Base-by-base conservation (phyloP, 2,329 filamentous ascomycete genomes). In the Leptographium procerum region DNA sequence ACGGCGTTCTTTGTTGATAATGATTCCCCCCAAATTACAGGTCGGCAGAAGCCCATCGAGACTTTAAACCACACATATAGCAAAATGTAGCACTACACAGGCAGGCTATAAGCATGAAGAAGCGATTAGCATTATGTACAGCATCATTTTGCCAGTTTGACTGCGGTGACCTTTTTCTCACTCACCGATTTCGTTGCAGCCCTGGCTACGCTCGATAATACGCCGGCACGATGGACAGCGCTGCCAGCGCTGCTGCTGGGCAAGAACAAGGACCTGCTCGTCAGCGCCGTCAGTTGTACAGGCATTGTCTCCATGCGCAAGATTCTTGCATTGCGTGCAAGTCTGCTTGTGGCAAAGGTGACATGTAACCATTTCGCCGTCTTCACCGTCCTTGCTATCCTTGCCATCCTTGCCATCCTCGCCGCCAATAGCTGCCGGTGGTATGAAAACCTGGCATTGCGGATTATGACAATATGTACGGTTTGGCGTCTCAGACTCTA, bases 151-250 rank as follows among this genome's bases (percentile, higher is more conserved):
- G n/a, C n/a, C n/a, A n/a, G n/a, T n/a, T n/a, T n/a, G n/a, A n/a
- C n/a, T n/a, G n/a, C n/a, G n/a, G n/a, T n/a, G n/a, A 7, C 19
- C 16, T n/a, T 24, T 48, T 31, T 36, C 19, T n/a, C 13, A 75
- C 75, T 63, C 62, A 82, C 79, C 77, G n/a, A 82, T 82, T 54
- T 82, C 79, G 57, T 77, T 69, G 61, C 80, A 82, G 4, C 80
- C 79, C 0, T 45, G 33, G 0, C 64, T 47, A 0, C 80, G 67
- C 64, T 81, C 77, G 0, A 83, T 69, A 26, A 82, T 55, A 3
- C 69, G 60, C 7, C 61, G 66, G 61, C 80, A 83, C 0, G 61
- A 58, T 8, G 64, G 65, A 57, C 79, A 83, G 6, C 74, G 68
- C 62, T 78, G 73, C 79, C 79, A 83, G 7, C 71, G 69, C 11